Evolutionary conservation across 768 basidiomycete species (phyloP).

Genomic region (Auriscalpium microsporum): DNA sequence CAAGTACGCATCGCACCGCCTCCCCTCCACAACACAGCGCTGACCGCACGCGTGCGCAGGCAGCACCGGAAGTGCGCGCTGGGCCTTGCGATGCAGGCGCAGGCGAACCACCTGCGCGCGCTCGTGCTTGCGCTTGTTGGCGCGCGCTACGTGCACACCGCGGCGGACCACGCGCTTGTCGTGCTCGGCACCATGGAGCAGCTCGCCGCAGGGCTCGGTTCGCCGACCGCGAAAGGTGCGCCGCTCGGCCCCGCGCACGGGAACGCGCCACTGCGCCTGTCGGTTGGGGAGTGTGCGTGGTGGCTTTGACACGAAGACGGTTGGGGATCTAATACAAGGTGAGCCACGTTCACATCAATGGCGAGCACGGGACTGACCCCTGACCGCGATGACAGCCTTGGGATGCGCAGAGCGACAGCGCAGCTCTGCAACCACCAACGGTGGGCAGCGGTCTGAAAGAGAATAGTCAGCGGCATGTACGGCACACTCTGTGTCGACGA

Average conservation of each 20-base stretch:
- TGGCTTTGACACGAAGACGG: too few species aligned
- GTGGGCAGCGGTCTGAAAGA: too few species aligned
- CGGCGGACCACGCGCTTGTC: conserved; percentile 55
- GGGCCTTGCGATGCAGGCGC: conserved; percentile 43
- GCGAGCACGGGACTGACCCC: too few species aligned
- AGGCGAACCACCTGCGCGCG: conserved; percentile 68
- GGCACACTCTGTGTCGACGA: too few species aligned
- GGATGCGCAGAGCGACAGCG: too few species aligned
- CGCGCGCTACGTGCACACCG: conserved; percentile 64
- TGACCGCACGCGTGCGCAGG: conserved; percentile 24
- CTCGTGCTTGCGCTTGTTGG: conserved; percentile 60
- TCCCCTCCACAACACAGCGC: not conserved
- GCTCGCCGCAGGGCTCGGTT: conserved; percentile 63
- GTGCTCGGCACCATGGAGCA: conserved; percentile 64
- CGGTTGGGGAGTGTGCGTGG: conserved; percentile 53
- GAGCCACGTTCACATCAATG: too few species aligned
- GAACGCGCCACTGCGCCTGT: conserved; percentile 57
- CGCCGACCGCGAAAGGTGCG: conserved; percentile 21
- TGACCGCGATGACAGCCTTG: too few species aligned
- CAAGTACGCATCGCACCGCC: conserved; percentile 38
- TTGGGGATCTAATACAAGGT: too few species aligned
- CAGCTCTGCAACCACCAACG: too few species aligned
- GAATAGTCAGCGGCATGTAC: too few species aligned
- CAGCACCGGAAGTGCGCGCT: conserved; percentile 54
- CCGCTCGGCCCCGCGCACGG: conserved; percentile 12